Evolutionary conservation across 306 rosid species (phyloP), one percentile per base, ranked within the genome.

Genomic region (Citrullus mucosospermus): DNA sequence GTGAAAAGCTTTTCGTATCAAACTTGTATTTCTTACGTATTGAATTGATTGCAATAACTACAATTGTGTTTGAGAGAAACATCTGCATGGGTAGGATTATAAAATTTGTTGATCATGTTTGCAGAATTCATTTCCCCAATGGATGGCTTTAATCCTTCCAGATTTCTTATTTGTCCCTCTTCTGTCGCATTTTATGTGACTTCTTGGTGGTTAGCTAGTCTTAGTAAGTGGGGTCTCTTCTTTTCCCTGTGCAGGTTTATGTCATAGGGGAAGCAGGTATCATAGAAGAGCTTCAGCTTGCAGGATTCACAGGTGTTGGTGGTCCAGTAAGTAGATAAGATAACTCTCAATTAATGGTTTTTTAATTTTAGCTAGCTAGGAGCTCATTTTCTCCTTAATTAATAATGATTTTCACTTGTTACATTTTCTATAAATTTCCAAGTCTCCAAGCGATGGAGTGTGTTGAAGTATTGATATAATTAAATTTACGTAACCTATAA

Each of bases 181-280:
- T 25, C 9, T 50, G 9, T 72, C 2, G 8, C 28, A 0, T 15
- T 30, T 72, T 17, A 8, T 15, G 1, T 28, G 61, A 1, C 38
- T 48, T 50, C 44, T 30, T 66, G 63, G 59, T 32, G 18, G 48
- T 4, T 34, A 38, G 30, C 30, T 66, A 17, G 18, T 61, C 25
- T 75, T 9, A 67, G n/a, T 58, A 59, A 70, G 57, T 77, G 58
- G 44, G 44, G 39, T 55, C 43, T 28, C 28, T 75, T 34, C 54
- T 69, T 55, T 66, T 79, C 81, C 78, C 66, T 77, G 50, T 81
- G 81, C 87, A 95, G 98, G 89, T 92, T 80, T 95, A 92, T 84
- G 98, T 88, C 53, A 89, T 95, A 39, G 98, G 98, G 16, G 95
- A 84, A 72, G 91, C 91, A 55, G 98, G 97, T 56, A 95, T 95